Evolutionary conservation across 129 eudicot species (phyloP), one percentile per base, ranked within the genome.

Genomic region (Flaveria linearis): DNA sequence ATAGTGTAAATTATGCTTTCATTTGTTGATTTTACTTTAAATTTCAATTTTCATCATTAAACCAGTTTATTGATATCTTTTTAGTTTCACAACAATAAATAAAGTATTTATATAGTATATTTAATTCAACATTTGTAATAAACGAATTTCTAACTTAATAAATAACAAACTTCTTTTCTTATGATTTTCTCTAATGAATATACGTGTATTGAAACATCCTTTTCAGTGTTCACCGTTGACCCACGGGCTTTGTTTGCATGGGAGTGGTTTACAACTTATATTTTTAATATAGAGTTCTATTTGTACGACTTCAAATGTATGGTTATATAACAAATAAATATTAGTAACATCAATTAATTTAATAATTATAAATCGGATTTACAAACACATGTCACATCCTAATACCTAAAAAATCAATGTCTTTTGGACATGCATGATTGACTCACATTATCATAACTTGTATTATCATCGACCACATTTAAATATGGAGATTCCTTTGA

Each of bases 321-420:
- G 25, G 68, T 64, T 26, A 46, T 23, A 20, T 22, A 20, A 45
- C 41, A 43, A 69, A 69, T 47, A 75, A 75, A n/a, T 64, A 76
- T 1, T 50, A 22, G 42, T 22, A 67, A 23, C 80, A 47, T 64
- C 57, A 63, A 15, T 63, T 63, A 57, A 33, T 33, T 33, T 14
- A 69, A 39, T 47, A 30, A 5, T 72, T 50, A 72, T 53, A 63
- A 72, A 41, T 42, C 70, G 49, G 23, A 63, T 42, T 65, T 64
- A 72, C 43, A 65, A 80, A 67, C 80, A 46, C 61, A 15, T 56
- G 84, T 73, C 84, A 74, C 79, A 56, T 45, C 30, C 64, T 66
- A 55, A 43, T 68, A 73, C 71, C 84, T 80, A 73, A 80, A 80
- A 74, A 56, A 74, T 80, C 75, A 73, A 67, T 67, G 75, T 80